Percentiles rank a stretch among this genome's conserved stretches.
Evolutionary conservation across 1,284 basidiomycete species (phyloP).

Genomic region (Naganishia sp.): DNA sequence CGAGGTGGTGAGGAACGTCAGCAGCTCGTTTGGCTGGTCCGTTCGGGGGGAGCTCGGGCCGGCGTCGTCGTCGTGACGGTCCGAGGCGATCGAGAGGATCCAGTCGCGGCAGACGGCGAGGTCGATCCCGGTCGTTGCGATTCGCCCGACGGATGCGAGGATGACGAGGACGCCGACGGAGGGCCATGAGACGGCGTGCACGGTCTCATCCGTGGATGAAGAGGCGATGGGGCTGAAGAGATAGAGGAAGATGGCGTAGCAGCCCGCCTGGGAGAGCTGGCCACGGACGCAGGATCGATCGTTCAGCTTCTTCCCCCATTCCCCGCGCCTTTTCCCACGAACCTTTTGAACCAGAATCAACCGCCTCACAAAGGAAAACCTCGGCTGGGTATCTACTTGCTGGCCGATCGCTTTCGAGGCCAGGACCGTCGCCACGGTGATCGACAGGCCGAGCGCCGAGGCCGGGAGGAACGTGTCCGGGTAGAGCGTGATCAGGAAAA

Average conservation of each 20-base stretch:
- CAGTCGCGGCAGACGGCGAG: slow-evolving; percentile 58
- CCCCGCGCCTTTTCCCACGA: neutral
- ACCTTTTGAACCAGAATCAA: slow-evolving; percentile 55
- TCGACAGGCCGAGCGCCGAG: slow-evolving; percentile 56
- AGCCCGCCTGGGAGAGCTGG: slow-evolving; percentile 42
- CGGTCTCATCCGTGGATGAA: neutral
- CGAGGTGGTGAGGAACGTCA: slow-evolving; percentile 51
- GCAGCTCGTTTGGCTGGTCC: slow-evolving; percentile 22
- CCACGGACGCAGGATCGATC: no score
- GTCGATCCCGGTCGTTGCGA: slow-evolving; percentile 55
- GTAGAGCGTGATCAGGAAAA: slow-evolving; percentile 50
- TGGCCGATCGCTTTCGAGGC: slow-evolving; percentile 52
- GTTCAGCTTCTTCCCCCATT: neutral
- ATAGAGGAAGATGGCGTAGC: slow-evolving; percentile 52
- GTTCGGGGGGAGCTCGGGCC: neutral
- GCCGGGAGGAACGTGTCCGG: slow-evolving; percentile 53
- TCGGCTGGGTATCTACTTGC: slow-evolving; percentile 50
- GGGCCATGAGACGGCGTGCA: neutral
- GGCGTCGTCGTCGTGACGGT: slow-evolving; percentile 35
- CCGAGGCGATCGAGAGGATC: slow-evolving; percentile 36
- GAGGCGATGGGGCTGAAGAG: slow-evolving; percentile 40
- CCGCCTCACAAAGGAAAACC: slow-evolving; percentile 47
- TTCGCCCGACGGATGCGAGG: slow-evolving; percentile 44
- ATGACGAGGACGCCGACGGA: slow-evolving; percentile 49
- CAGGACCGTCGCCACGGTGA: slow-evolving; percentile 52